Percentiles rank a stretch among this genome's conserved stretches.
phyloP scores from a whole-genome alignment of 805 yeast species.

The Saturnispora serradocipensis region DNA sequence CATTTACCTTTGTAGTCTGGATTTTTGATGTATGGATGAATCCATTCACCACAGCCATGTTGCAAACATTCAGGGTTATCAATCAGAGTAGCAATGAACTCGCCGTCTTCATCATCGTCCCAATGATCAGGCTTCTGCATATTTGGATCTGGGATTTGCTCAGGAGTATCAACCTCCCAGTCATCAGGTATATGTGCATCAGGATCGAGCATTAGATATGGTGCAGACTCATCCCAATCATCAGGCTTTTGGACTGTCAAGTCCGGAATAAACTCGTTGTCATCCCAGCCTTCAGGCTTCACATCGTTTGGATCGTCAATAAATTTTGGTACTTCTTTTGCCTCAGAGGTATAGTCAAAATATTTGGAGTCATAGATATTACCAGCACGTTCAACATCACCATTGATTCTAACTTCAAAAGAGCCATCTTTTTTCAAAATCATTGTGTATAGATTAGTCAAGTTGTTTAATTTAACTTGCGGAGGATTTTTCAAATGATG shows the following conservation, averaged over 20 bases:
- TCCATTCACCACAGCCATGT: slow-evolving; percentile 80
- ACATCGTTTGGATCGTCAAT: slow-evolving; percentile 46
- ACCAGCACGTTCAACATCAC: slow-evolving; percentile 64
- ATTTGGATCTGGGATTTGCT: slow-evolving; percentile 56
- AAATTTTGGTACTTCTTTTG: slow-evolving; percentile 39
- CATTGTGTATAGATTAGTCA: slow-evolving; percentile 66
- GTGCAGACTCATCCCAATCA: slow-evolving; percentile 76
- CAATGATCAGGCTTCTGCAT: slow-evolving; percentile 66
- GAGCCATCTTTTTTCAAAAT: slow-evolving; percentile 55
- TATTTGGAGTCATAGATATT: slow-evolving; percentile 45
- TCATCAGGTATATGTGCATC: slow-evolving; percentile 57
- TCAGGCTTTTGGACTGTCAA: slow-evolving; percentile 63
- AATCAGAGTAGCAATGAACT: slow-evolving; percentile 65
- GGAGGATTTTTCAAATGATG: slow-evolving; percentile 65
- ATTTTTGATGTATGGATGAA: slow-evolving; percentile 55
- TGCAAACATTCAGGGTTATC: slow-evolving; percentile 64
- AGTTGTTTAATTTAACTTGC: slow-evolving; percentile 36
- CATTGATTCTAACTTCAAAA: slow-evolving; percentile 77
- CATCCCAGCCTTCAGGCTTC: slow-evolving; percentile 83
- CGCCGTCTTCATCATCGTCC: slow-evolving; percentile 89
- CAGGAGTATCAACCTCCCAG: slow-evolving; percentile 65
- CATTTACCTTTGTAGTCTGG: slow-evolving; percentile 73
- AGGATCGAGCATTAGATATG: slow-evolving; percentile 57
- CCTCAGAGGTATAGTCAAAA: slow-evolving; percentile 42
- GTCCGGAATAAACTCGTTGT: slow-evolving; percentile 55